Evolutionary conservation across 768 basidiomycete species (phyloP), one percentile per base, ranked within the genome.

Genomic region (Termitomyces sp.): DNA sequence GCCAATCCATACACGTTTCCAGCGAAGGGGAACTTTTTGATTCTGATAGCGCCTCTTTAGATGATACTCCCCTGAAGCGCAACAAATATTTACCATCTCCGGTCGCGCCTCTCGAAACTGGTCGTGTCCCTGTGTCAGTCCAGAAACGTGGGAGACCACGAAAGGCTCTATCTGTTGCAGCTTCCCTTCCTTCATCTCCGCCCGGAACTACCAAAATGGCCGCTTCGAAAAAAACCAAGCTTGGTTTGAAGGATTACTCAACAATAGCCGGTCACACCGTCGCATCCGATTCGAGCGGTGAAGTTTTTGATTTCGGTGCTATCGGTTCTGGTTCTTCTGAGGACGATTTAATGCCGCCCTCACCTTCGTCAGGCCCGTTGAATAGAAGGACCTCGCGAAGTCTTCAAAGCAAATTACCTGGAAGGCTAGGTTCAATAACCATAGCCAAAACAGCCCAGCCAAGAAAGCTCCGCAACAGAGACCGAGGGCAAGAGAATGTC

Each of bases 251-350:
- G n/a, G 7, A 50, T 4, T 54, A 59, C 25, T 56, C 60, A 5
- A 61, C 58, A 32, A 9, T 29, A n/a, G 25, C 46, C n/a, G 42
- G 37, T n/a, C 37, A 29, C 37, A 29, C 17, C 16, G 12, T 27
- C 25, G 11, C 40, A 12, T 54, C 53, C 16, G 59, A 63, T 45
- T 63, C 65, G 17, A 62, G 57, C 38, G 66, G 63, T 4, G 69
- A 71, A 60, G 61, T 55, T 27, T 64, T 66, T 37, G 65, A 68
- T 55, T 68, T 65, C 19, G 55, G 41, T 35, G 57, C 41, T 29
- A 35, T 65, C 35, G 58, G 50, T 45, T 53, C 62, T 32, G 46
- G 14, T 5, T 57, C 59, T 32, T 59, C 37, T 9, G 56, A 60
- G n/a, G 56, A 62, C 29, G 29, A 52, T 46, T 21, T 5, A 34